Evolutionary conservation across 805 yeast species (phyloP), one percentile per base, ranked within the genome.

Genomic region (Lipomyces mesembrius): DNA sequence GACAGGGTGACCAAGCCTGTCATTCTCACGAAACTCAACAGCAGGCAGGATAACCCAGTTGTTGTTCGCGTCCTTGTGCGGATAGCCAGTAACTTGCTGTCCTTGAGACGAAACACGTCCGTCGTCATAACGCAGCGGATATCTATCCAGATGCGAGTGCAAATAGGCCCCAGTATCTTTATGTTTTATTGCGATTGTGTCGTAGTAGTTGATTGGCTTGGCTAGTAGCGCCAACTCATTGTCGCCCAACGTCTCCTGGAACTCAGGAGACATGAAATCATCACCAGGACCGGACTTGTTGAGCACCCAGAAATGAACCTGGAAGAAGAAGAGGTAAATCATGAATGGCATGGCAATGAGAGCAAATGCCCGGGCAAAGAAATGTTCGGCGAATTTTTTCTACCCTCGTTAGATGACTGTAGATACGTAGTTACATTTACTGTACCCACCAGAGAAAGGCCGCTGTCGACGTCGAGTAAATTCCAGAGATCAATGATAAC

Each of bases 251-350:
- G 97, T 88, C 75, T 92, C 97, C 80, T 95, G 98, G 83, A 95
- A 95, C 67, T 89, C 93, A 6, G 95, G 83, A n/a, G 95, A 86
- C 99, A 95, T 95, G 77, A 94, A 92, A 2, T 84, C 83, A 77
- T 95, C 98, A 69, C 99, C 99, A 4, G 98, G 95, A 35, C 99
- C 99, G 1, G 98, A 93, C 72, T 85, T 88, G 73, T 80, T 84
- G 74, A 95, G 84, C 32, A 95, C 84, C 37, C 86, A 84, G 79
- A 95, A 95, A 79, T 95, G 99, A 62, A 93, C 83, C 80, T 88
- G 92, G 80, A 94, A 95, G 97, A 98, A 92, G 74, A 86, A 87
- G 70, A 92, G 82, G 77, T 92, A 95, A 71, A 95, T 84, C 39
- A 86, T 71, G 76, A 92, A 89, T 35, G 99, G 99, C 20, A 92